Evolutionary conservation across 2,329 filamentous ascomycete genomes (phyloP), one percentile per base, ranked within the genome.

Genomic region (Gliomastix tumulicola): DNA sequence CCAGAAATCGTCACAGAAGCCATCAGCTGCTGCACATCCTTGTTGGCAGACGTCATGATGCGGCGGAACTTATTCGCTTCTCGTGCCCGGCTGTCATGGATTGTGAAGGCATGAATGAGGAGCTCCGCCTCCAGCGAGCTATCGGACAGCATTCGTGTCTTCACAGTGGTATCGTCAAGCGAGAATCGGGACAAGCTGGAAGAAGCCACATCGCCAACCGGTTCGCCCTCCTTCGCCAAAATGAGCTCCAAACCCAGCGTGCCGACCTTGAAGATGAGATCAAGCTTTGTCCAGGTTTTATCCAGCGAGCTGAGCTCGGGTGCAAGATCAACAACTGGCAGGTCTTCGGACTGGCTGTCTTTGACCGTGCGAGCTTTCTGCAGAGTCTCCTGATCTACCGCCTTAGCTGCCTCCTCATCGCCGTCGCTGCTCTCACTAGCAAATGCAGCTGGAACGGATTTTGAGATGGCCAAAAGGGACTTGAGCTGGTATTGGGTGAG

Each of bases 11-110:
- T 94, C 5, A 98, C 68, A 55, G 85, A 96, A 15, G 92, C 92
- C 92, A 98, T 98, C 53, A 98, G 89, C 50, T 99, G 94, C 57
- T 97, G 89, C 32, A 92, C 88, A 38, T 89, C 84, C 48, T 88
- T 90, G 59, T 96, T 97, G 52, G 89, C 88, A 38, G 94, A 82
- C 3, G 89, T 89, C 92, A 98, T 97, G 63, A 98, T 96, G 57
- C 90, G 94, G 35, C 88, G 80, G 71, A 94, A 99, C 55, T 94
- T 96, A 66, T 96, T 98, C 6, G 83, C 85, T 49, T 94, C 89
- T 37, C 79, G 76, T 5, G 79, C 81, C n/a, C 94, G 82, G 44
- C 84, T 96, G 56, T 99, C 92, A 38, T 86, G 78, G 45, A 97
- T 95, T 0, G 88, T 95, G 57, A 98, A 96, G 0, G 90, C 92